A percentile compares a stretch with the other conserved stretches of the same genome.
These are phyloP conservation scores for Plasmodium blacklocki DNA, from an alignment of 169 alveolate species.

Conservation along the genomic window DNA sequence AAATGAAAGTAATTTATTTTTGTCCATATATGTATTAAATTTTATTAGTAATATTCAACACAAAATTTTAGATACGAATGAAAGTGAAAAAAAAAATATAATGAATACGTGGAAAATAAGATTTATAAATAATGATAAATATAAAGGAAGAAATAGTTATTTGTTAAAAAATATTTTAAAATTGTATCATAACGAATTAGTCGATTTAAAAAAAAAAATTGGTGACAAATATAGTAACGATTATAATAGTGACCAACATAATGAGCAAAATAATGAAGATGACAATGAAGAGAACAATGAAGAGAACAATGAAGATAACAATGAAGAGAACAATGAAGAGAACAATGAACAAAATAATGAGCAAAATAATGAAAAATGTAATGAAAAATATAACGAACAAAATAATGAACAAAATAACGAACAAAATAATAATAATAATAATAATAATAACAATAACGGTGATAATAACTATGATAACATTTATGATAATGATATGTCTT, in stretches of 20 bases:
- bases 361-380: too few species aligned
- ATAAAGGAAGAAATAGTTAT: constrained; percentile 62
- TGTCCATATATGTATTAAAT: constrained; percentile 43
- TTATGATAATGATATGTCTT: constrained; percentile 4
- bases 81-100: constrained; percentile 3
- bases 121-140: constrained; percentile 46
- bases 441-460: too few species aligned
- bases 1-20: constrained; percentile 19
- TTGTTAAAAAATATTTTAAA: constrained; percentile 43
- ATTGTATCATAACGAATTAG: constrained; percentile 41
- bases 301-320: too few species aligned
- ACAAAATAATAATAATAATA: too few species aligned
- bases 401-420: too few species aligned
- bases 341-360: too few species aligned
- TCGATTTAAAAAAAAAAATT: constrained; percentile 34
- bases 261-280: not conserved
- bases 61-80: constrained; percentile 12
- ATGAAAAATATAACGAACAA: too few species aligned
- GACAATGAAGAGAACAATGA: not conserved
- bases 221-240: not conserved
- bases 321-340: too few species aligned
- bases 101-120: constrained; percentile 54
- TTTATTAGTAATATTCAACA: constrained; percentile 50
- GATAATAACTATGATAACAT: not conserved
- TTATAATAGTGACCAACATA: not conserved